Conservation (phyloP, 2,329 filamentous ascomycete genomes). For the Pezicula rhizophila region DNA sequence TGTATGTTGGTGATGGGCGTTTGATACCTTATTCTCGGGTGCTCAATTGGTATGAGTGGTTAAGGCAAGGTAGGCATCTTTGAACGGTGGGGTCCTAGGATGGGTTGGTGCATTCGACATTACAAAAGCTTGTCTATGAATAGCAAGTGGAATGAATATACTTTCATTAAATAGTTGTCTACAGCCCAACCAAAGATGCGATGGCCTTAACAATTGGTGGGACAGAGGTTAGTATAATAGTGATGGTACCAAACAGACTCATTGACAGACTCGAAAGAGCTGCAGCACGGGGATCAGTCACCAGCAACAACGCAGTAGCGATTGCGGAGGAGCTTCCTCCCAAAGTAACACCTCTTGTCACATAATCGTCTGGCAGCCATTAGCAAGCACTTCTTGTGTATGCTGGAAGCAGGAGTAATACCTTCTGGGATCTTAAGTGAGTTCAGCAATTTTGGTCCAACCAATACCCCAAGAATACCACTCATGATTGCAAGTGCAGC, state of each 20-base stretch:
- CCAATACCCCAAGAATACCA: slow-evolving; percentile 51
- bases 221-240: slow-evolving; percentile 51
- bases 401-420: slow-evolving; percentile 16
- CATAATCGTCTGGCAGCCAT: slow-evolving; percentile 46
- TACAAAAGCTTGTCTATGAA: slow-evolving; percentile 11
- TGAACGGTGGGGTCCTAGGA: slow-evolving; percentile 6
- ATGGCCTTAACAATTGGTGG: slow-evolving; percentile 44
- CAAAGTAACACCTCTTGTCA: slow-evolving; percentile 56
- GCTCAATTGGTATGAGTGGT: background rate
- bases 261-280: slow-evolving; percentile 54
- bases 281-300: slow-evolving; percentile 51
- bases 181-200: slow-evolving; percentile 40
- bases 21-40: background rate
- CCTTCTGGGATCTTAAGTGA: slow-evolving; percentile 48
- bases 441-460: slow-evolving; percentile 43
- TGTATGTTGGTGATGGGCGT: background rate
- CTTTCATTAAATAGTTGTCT: slow-evolving; percentile 1
- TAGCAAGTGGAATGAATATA: slow-evolving; percentile 2
- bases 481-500: slow-evolving; percentile 53
- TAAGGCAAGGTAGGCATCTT: slow-evolving; percentile 1
- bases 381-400: background rate
- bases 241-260: slow-evolving; percentile 55
- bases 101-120: slow-evolving; percentile 1
- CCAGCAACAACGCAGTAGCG: slow-evolving; percentile 49
- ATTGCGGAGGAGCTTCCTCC: slow-evolving; percentile 56